These are phyloP conservation scores for Fusarium tupiense DNA, from an alignment of 2,329 filamentous ascomycete species.

Conservation along the genomic window DNA sequence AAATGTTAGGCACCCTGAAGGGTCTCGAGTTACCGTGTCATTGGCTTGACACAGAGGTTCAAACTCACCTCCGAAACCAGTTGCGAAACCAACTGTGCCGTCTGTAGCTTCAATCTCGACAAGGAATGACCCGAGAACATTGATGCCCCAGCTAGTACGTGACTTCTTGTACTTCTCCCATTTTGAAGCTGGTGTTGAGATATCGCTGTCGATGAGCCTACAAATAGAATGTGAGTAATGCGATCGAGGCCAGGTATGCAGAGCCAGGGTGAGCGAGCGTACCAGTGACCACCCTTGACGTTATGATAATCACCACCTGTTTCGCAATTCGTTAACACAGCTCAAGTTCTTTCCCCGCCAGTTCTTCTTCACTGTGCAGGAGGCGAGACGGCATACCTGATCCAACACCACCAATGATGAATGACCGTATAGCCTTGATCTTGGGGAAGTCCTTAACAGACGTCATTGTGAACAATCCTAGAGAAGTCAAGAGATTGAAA, in stretches of 20 bases:
- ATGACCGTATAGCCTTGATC: conserved; percentile 80
- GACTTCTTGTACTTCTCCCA: conserved; percentile 91
- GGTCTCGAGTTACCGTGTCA: neutral
- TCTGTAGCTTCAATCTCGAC: conserved; percentile 89
- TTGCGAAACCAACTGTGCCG: conserved; percentile 93
- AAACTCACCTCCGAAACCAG: conserved; percentile 80
- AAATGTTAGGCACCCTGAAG: neutral
- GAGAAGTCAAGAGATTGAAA: neutral
- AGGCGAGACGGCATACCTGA: conserved; percentile 40
- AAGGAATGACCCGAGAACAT: conserved; percentile 91
- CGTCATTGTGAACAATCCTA: conserved; percentile 51
- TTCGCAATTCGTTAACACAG: neutral
- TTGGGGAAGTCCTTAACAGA: conserved; percentile 71
- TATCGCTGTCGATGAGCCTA: conserved; percentile 92
- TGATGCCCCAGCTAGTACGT: conserved; percentile 94
- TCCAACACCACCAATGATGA: conserved; percentile 63
- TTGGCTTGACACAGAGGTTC: neutral
- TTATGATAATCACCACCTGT: conserved; percentile 90
- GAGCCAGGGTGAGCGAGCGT: conserved; percentile 19
- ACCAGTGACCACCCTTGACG: conserved; percentile 79
- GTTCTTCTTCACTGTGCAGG: neutral
- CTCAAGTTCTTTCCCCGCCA: neutral
- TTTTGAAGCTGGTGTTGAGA: conserved; percentile 90
- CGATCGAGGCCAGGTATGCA: neutral
- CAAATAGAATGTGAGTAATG: conserved; percentile 34